Evolutionary conservation across 345 rosid species (phyloP), one percentile per base, ranked within the genome.

Genomic region (Linum tenue): DNA sequence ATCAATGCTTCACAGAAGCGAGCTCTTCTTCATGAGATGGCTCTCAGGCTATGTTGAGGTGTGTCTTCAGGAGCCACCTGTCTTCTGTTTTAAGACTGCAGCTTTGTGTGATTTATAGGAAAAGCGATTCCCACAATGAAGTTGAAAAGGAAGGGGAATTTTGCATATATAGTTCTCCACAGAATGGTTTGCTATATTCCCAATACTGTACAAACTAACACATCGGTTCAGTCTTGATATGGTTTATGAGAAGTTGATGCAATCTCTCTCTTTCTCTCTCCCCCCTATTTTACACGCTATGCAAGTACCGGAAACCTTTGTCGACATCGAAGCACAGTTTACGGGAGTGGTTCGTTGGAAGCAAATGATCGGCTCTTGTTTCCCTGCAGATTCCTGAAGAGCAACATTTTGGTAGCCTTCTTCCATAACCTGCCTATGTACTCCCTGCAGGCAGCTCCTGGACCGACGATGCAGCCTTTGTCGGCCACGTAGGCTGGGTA

Each of bases 11-110:
- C 83, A 17, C 97, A 94, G 82, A 94, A 90, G 75, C 85, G 91
- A 68, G 82, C 89, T n/a, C 88, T 94, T 79, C 85, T 94, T 65
- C 99, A 88, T 73, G 96, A 94, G 73, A 90, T 94, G 96, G 97
- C 99, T 31, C 73, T 94, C 65, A 81, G 97, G 79, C 80, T 94
- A 70, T 80, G 85, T 12, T 94, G 74, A 66, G 44, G 58, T 7
- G 62, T 50, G 38, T 48, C 66, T 64, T 53, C 37, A 4, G 31
- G 15, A 9, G 5, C 6, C 67, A 44, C 60, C 1, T 1, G 56
- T 53, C 55, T 62, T 5, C 37, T 42, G 60, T 10, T 59, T 69
- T 51, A 69, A 64, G 63, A 36, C 59, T 4, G 53, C 68, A 56
- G 37, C 6, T 37, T 51, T 16, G 38, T 17, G 56, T 39, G 55